Conservation (phyloP, 148 eudicot species). For the Rhododendron kiyosumense region DNA sequence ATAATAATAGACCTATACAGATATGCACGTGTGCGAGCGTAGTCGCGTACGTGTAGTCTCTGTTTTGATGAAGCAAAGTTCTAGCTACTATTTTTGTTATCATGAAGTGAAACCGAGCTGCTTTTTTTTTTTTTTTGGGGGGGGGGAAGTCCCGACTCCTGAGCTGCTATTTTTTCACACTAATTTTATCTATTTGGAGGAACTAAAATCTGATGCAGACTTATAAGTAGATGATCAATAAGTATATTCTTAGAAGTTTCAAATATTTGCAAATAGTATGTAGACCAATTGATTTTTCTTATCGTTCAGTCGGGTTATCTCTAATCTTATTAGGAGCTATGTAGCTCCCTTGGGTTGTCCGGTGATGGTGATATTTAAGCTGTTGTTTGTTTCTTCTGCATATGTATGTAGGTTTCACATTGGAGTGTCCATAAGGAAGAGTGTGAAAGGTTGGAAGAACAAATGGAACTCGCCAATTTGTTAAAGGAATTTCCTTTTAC, state of each 20-base stretch:
- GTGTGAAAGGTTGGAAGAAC: conserved; percentile 69
- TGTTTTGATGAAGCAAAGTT: neutral
- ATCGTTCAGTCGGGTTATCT: neutral
- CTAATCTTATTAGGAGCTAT: neutral
- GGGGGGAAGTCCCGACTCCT: neutral
- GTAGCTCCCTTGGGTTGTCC: neutral
- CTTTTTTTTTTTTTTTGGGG: neutral
- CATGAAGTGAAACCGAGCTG: neutral
- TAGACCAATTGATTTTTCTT: neutral
- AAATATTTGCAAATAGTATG: neutral
- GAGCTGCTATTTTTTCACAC: neutral
- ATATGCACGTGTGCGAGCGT: too few relatives aligned
- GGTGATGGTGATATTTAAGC: neutral
- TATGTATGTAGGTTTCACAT: conserved; percentile 51
- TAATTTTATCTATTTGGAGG: neutral
- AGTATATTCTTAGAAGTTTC: neutral
- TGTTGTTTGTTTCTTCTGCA: neutral
- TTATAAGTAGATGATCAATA: neutral
- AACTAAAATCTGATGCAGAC: neutral
- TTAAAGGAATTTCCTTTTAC: conserved; percentile 75
- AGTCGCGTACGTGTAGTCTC: neutral
- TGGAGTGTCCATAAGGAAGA: conserved; percentile 75
- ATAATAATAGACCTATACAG: too few relatives aligned
- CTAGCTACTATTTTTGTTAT: neutral
- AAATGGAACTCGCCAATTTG: conserved; percentile 43